Conservation (phyloP, 495 filamentous ascomycete genomes). For the Podospora comata region DNA sequence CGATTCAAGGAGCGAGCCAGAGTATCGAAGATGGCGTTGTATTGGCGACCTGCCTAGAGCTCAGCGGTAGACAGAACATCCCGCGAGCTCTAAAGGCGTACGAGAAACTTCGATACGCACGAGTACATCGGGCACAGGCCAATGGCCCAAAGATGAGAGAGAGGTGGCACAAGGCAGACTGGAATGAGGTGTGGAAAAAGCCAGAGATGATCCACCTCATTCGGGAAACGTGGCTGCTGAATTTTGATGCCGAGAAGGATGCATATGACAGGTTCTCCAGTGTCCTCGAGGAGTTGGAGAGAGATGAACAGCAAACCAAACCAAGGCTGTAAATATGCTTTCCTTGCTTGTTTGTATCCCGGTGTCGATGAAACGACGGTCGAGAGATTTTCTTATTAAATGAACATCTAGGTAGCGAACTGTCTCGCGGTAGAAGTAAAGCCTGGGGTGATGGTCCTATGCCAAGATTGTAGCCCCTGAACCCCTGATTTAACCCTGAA, state of each 20-base stretch:
- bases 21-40: slow-evolving; percentile 71
- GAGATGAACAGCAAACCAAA: slow-evolving; percentile 1
- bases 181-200: slow-evolving; percentile 54
- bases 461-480: no score
- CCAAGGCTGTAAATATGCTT: background rate
- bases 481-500: no score
- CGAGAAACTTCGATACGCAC: slow-evolving; percentile 51
- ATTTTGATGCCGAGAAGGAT: slow-evolving; percentile 61
- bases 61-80: slow-evolving; percentile 38
- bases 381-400: no score
- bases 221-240: slow-evolving; percentile 58
- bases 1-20: slow-evolving; percentile 66
- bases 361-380: no score
- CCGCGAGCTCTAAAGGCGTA: slow-evolving; percentile 46
- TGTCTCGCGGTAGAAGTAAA: no score
- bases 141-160: slow-evolving; percentile 57
- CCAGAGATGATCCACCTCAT: slow-evolving; percentile 55
- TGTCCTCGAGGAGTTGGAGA: slow-evolving; percentile 14
- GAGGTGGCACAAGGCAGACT: slow-evolving; percentile 61
- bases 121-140: slow-evolving; percentile 56
- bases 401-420: no score
- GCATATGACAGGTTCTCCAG: slow-evolving; percentile 36
- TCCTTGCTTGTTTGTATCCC: background rate
- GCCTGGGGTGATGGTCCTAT: no score
- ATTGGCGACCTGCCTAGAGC: slow-evolving; percentile 59